phyloP scores from a whole-genome alignment of 2,329 filamentous ascomycete species.

The Pseudocercospora fijiensis region DNA sequence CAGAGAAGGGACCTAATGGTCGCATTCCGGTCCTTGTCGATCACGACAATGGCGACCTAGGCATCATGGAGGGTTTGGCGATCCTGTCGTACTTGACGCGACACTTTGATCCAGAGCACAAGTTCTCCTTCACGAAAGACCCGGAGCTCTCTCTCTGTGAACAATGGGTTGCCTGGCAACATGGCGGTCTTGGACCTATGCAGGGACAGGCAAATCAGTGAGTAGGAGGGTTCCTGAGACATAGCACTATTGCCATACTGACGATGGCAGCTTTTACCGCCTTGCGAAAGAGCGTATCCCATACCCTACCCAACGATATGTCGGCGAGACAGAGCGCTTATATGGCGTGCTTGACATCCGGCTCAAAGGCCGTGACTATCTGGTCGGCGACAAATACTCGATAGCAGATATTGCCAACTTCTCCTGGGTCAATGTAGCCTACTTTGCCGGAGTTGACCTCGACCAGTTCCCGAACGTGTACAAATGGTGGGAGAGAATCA shows the following conservation, averaged over 20 bases:
- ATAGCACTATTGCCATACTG: background rate
- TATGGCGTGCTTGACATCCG: slow-evolving; percentile 48
- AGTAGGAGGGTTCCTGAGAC: background rate
- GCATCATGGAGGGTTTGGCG: slow-evolving; percentile 49
- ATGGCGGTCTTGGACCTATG: slow-evolving; percentile 38
- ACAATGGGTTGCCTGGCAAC: slow-evolving; percentile 62
- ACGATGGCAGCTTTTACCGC: slow-evolving; percentile 38
- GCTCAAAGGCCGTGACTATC: slow-evolving; percentile 44
- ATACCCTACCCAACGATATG: slow-evolving; percentile 49
- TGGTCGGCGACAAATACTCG: slow-evolving; percentile 49
- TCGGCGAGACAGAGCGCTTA: slow-evolving; percentile 50
- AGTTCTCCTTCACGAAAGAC: slow-evolving; percentile 49
- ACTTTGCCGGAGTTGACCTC: slow-evolving; percentile 45
- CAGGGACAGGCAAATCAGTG: slow-evolving; percentile 42
- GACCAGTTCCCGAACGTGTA: slow-evolving; percentile 46
- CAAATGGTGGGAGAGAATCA: slow-evolving; percentile 47
- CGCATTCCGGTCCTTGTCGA: slow-evolving; percentile 66
- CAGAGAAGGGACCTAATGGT: slow-evolving; percentile 62
- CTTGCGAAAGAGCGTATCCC: slow-evolving; percentile 46
- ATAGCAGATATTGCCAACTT: slow-evolving; percentile 51
- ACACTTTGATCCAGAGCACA: slow-evolving; percentile 49
- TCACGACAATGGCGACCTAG: slow-evolving; percentile 60
- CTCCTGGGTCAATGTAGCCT: slow-evolving; percentile 45
- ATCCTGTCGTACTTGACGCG: slow-evolving; percentile 48
- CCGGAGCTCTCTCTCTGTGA: slow-evolving; percentile 51